Base-by-base conservation (phyloP, 2,329 filamentous ascomycete species). In the Penicillium brevicompactum region DNA sequence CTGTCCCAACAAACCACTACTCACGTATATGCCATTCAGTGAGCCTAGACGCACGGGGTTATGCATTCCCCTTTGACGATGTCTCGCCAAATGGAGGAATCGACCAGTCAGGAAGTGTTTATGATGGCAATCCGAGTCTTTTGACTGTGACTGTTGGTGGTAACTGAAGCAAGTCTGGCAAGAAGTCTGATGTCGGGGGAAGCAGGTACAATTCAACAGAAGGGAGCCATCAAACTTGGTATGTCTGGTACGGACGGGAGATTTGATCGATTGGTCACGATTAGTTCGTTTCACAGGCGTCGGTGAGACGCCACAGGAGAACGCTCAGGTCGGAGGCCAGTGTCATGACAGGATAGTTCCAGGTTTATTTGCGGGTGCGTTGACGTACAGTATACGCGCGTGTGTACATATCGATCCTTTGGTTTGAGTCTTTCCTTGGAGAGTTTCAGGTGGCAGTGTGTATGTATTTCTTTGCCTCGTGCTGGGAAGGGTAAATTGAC, bases 21-120 rank as follows among this genome's bases (percentile, higher is more conserved):
- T 76, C 84, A 46, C 79, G 86, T 53, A 81, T 89, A 60, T 82
- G 86, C 56, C 87, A 90, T 71, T 80, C 77, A 56, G 77, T 78
- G 37, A 85, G 83, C 63, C 66, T 84, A 34, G 84, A 86, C 67
- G 77, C 82, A 8, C 78, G 79, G 46, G 87, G 87, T 8, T 90
- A 90, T 73, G 85, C 86, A 1, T 89, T 89, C 63, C 85, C 87
- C 0, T 90, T 89, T 67, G 87, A 90, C 66, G 87, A 90, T 70
- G 87, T 90, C 9, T 79, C 78, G 21, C 77, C 84, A 4, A 73
- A 72, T n/a, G 74, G 75, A 41, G 82, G 80, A 2, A 66, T 70
- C 4, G 85, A 89, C 67, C 85, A 87, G 72, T 84, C 84, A 18
- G 87, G 87, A 1, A 83, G 82, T 55, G 78, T 89, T 18, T 83